A percentile compares a stretch with the other conserved stretches of the same genome.
These are phyloP conservation scores for Fragaria ananassa DNA, from an alignment of 306 rosid genomes.

Conservation along the genomic window DNA sequence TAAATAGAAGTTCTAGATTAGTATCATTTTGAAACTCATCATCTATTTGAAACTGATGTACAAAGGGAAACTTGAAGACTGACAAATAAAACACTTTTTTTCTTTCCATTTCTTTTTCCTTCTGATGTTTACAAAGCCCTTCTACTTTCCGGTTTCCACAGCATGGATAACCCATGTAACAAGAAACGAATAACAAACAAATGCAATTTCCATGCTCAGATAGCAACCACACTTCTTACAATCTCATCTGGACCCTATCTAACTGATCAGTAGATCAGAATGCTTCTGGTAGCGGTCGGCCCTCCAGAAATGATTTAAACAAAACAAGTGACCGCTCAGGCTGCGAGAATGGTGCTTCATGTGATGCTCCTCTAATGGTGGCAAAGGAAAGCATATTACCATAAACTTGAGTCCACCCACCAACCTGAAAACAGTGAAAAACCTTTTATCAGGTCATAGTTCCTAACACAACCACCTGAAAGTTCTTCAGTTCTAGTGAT, in stretches of 20 bases:
- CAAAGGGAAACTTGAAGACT: slow-evolving; percentile 5
- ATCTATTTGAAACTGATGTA: not conserved
- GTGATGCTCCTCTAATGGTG: slow-evolving; percentile 91
- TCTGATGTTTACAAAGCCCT: slow-evolving; percentile 37
- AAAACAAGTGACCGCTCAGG: slow-evolving; percentile 84
- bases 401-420: slow-evolving; percentile 98
- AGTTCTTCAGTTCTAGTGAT: not conserved
- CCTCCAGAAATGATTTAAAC: slow-evolving; percentile 68
- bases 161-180: slow-evolving; percentile 22
- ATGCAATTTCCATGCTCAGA: slow-evolving; percentile 28
- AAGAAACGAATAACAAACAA: slow-evolving; percentile 29
- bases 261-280: slow-evolving; percentile 43
- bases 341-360: slow-evolving; percentile 95
- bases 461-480: not conserved
- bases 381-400: slow-evolving; percentile 87
- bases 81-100: slow-evolving; percentile 14
- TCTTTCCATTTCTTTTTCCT: slow-evolving; percentile 14
- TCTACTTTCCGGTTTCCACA: slow-evolving; percentile 31
- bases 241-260: slow-evolving; percentile 22
- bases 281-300: slow-evolving; percentile 58
- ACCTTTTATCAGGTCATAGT: not conserved
- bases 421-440: slow-evolving; percentile 52
- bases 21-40: not conserved
- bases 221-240: slow-evolving; percentile 39
- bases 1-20: not conserved